A percentile compares a stretch with the other conserved stretches of the same genome.
phyloP scores from a whole-genome alignment of 371 early-diverging fungal species.

The Furculomyces boomerangus region DNA sequence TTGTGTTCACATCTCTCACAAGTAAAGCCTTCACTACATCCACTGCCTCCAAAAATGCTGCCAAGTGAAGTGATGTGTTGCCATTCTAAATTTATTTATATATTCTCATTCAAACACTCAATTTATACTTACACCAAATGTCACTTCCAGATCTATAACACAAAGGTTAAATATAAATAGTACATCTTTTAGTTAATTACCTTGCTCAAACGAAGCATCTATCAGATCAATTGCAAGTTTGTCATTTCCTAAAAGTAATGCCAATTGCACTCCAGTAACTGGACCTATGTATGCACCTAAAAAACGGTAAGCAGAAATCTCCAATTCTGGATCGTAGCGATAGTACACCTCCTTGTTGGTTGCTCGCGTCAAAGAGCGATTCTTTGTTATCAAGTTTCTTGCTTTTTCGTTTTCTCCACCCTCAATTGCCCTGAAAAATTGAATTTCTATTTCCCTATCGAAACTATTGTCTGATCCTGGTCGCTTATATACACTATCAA shows the following conservation, averaged over 20 bases:
- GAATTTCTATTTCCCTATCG: too few species aligned
- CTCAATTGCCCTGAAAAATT: conserved; percentile 14
- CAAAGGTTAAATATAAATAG: conserved; percentile 1
- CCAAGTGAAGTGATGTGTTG: conserved; percentile 37
- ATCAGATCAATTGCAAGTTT: conserved; percentile 39
- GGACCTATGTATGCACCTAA: conserved; percentile 23
- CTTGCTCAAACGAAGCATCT: conserved; percentile 36
- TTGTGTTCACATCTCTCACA: conserved; percentile 32
- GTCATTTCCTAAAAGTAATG: conserved; percentile 35
- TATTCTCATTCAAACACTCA: neutral
- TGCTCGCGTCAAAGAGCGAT: conserved; percentile 11
- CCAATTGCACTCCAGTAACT: conserved; percentile 33
- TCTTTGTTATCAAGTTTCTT: conserved; percentile 7
- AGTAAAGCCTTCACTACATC: conserved; percentile 32
- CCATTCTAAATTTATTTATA: conserved; percentile 18
- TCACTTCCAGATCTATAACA: neutral
- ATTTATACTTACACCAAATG: neutral
- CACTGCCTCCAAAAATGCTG: conserved; percentile 31
- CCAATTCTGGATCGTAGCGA: conserved; percentile 11
- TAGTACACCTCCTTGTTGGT: conserved; percentile 4
- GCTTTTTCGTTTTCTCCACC: conserved; percentile 11
- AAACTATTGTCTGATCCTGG: too few species aligned
- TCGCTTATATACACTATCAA: too few species aligned
- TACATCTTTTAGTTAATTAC: conserved; percentile 20
- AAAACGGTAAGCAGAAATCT: conserved; percentile 21